Conservation (phyloP, 2,329 filamentous ascomycete species). For the Fusarium irregulare region DNA sequence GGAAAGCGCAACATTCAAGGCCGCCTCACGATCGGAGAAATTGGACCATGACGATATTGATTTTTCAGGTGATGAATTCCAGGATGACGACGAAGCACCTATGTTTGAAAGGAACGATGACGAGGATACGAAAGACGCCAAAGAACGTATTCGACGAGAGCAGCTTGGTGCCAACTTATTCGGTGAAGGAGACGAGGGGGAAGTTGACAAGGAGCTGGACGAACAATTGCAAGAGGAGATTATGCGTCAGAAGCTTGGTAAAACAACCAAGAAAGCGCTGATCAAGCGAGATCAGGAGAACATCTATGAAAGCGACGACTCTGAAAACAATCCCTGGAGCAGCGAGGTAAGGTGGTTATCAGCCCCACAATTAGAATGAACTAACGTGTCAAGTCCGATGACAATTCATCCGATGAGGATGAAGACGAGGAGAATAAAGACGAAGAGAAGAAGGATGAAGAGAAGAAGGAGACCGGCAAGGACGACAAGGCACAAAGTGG, state of each 20-base stretch:
- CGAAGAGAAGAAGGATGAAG: slow-evolving; percentile 55
- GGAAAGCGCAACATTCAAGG: slow-evolving; percentile 73
- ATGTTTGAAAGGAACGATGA: slow-evolving; percentile 83
- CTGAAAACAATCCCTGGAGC: slow-evolving; percentile 57
- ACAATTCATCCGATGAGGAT: slow-evolving; percentile 54
- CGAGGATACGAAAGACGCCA: slow-evolving; percentile 79
- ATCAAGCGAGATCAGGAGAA: slow-evolving; percentile 87
- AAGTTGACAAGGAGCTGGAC: slow-evolving; percentile 79
- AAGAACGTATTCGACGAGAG: slow-evolving; percentile 79
- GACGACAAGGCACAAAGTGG: slow-evolving; percentile 66
- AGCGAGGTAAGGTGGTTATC: slow-evolving; percentile 49
- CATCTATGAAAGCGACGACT: slow-evolving; percentile 81
- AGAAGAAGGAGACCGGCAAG: slow-evolving; percentile 58
- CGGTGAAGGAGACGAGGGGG: slow-evolving; percentile 73
- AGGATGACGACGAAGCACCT: slow-evolving; percentile 86
- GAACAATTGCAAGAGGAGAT: slow-evolving; percentile 76
- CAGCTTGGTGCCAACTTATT: slow-evolving; percentile 91
- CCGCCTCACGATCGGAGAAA: slow-evolving; percentile 70
- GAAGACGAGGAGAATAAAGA: slow-evolving; percentile 56
- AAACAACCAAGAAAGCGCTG: slow-evolving; percentile 81
- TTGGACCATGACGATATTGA: slow-evolving; percentile 78
- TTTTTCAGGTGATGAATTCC: slow-evolving; percentile 79
- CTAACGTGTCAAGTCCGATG: slow-evolving; percentile 59
- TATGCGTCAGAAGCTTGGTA: slow-evolving; percentile 76
- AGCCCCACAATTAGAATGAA: not conserved